phyloP scores from a whole-genome alignment of 306 rosid genomes.

The Comarum palustre region DNA sequence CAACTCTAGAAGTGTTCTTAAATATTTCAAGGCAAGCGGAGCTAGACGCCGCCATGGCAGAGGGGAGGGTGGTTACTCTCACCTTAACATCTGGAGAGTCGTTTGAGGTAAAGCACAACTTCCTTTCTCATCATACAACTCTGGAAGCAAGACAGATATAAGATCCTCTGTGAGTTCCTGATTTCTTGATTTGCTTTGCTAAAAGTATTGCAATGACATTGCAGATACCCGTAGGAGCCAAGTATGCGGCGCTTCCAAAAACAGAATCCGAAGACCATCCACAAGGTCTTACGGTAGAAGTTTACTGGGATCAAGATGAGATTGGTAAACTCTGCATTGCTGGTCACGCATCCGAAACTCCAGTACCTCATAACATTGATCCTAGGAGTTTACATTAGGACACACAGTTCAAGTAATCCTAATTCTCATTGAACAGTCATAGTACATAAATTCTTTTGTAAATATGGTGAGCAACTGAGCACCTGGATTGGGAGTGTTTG shows the following conservation, averaged over 20 bases:
- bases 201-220: constrained; percentile 6
- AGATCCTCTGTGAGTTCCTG: neutral
- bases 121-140: neutral
- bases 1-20: constrained; percentile 89
- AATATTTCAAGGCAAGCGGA: constrained; percentile 79
- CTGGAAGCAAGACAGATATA: neutral
- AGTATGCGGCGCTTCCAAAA: constrained; percentile 73
- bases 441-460: neutral
- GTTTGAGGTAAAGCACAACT: constrained; percentile 36
- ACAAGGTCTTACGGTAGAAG: constrained; percentile 76
- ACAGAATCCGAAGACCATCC: constrained; percentile 58
- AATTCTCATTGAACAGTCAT: neutral
- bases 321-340: constrained; percentile 65
- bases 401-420: neutral
- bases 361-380: constrained; percentile 38
- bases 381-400: neutral
- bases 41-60: constrained; percentile 73
- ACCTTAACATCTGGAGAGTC: constrained; percentile 61
- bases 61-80: constrained; percentile 57
- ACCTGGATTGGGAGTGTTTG: neutral
- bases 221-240: constrained; percentile 75
- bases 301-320: constrained; percentile 85
- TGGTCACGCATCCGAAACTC: constrained; percentile 59
- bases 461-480: neutral
- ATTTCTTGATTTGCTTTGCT: neutral